phyloP scores from a whole-genome alignment of 495 filamentous ascomycete species.

The Neurospora sublineolata region DNA sequence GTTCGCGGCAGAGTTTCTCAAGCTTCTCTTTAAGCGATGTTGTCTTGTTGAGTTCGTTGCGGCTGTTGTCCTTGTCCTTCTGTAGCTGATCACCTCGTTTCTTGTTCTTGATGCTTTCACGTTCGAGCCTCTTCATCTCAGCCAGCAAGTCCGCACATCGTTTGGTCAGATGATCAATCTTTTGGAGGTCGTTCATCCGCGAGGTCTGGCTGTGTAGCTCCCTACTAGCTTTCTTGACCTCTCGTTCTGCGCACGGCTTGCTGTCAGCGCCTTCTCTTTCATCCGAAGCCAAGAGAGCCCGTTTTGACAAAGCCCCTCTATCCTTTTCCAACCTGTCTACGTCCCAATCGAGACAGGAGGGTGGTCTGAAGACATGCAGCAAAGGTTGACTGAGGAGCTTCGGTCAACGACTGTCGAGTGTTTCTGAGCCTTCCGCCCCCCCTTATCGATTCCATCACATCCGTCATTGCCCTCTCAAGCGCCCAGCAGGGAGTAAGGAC shows the following conservation, averaged over 20 bases:
- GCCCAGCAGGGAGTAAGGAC: not conserved
- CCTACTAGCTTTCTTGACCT: constrained; percentile 85
- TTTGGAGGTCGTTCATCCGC: constrained; percentile 59
- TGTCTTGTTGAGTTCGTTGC: constrained; percentile 78
- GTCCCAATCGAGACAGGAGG: not conserved
- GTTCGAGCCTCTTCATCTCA: constrained; percentile 89
- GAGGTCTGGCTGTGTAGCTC: constrained; percentile 72
- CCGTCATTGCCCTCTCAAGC: not conserved
- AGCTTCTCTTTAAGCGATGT: constrained; percentile 83
- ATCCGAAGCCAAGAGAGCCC: not conserved
- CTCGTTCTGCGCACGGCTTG: constrained; percentile 32
- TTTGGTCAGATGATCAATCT: constrained; percentile 79
- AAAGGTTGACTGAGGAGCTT: not conserved
- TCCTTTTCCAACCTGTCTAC: not conserved
- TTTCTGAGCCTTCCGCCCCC: not conserved
- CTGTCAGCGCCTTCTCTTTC: constrained; percentile 10
- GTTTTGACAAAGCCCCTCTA: not conserved
- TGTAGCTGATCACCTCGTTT: constrained; percentile 90
- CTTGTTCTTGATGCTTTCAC: constrained; percentile 88
- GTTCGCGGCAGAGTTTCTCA: constrained; percentile 84
- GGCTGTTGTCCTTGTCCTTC: constrained; percentile 86
- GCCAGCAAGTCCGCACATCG: constrained; percentile 82
- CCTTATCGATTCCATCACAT: not conserved
- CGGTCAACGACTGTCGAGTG: not conserved
- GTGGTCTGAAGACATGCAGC: not conserved